Conservation (phyloP, 495 filamentous ascomycete species). For the Aspergillus sclerotioniger region DNA sequence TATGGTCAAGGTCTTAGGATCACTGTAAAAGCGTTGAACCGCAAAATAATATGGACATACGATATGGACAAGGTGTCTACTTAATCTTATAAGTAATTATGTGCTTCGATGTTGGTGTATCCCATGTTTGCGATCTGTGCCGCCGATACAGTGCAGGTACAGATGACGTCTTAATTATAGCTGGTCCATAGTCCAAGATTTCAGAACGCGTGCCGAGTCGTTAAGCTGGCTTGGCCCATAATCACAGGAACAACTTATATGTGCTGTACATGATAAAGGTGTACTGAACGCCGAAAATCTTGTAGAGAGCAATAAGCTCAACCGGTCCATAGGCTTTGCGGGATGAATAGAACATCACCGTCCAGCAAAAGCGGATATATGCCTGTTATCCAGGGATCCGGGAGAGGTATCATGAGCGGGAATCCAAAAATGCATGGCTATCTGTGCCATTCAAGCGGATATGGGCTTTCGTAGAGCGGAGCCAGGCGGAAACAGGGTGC, state of each 20-base stretch:
- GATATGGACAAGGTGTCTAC: slow-evolving; percentile 18
- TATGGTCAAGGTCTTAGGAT: slow-evolving; percentile 30
- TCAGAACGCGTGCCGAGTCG: neutral
- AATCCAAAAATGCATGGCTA: neutral
- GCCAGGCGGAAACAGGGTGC: neutral
- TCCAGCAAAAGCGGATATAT: neutral
- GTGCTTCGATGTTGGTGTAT: slow-evolving; percentile 12
- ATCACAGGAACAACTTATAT: neutral
- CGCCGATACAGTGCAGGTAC: neutral
- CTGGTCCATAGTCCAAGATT: neutral
- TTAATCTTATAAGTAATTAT: slow-evolving; percentile 15
- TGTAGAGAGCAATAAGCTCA: neutral
- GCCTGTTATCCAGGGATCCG: neutral
- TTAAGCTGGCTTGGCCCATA: neutral
- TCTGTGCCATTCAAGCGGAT: neutral
- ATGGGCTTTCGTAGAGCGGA: neutral
- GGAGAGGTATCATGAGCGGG: neutral
- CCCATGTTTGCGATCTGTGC: slow-evolving; percentile 4
- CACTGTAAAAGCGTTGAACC: slow-evolving; percentile 17
- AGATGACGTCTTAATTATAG: slow-evolving; percentile 4
- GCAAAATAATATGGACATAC: slow-evolving; percentile 6
- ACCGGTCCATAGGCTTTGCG: neutral
- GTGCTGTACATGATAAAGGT: neutral
- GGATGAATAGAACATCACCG: neutral
- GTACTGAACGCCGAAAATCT: neutral